Evolutionary conservation across 106 monocot species (phyloP).

Genomic region (Platanthera zijinensis): DNA sequence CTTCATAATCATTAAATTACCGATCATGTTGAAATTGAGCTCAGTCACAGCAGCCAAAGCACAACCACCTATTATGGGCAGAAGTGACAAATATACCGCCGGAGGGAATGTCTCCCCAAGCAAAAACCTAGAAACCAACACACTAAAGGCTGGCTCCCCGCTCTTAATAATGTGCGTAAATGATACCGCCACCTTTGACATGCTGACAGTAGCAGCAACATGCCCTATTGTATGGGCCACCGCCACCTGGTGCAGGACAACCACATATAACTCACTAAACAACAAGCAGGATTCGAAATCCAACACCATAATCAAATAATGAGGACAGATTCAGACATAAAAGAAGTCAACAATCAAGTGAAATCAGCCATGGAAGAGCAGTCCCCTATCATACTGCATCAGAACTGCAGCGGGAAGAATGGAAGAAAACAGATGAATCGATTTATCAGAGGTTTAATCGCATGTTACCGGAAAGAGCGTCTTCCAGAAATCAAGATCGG

Average conservation of each 20-base stretch:
- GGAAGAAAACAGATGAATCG: not conserved
- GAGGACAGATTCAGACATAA: not conserved
- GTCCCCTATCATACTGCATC: too few relatives aligned
- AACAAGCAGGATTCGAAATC: not conserved
- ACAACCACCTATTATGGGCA: conserved; percentile 91
- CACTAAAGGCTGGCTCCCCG: conserved; percentile 71
- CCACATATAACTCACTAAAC: not conserved
- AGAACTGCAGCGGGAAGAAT: too few relatives aligned
- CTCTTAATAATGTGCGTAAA: conserved; percentile 74
- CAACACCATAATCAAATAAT: not conserved
- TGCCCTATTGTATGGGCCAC: conserved; percentile 62
- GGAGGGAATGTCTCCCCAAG: conserved; percentile 72
- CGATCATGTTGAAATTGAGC: conserved; percentile 84
- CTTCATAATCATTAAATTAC: conserved; percentile 17
- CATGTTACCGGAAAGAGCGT: conserved; percentile 62
- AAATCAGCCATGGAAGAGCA: not conserved
- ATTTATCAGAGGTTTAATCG: not conserved
- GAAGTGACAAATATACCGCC: conserved; percentile 46
- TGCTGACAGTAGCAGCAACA: conserved; percentile 64
- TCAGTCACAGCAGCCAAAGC: conserved; percentile 77
- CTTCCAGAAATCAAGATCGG: conserved; percentile 79
- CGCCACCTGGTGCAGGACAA: conserved; percentile 25
- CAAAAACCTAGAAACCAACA: conserved; percentile 64
- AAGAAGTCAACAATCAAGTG: not conserved
- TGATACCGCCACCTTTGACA: conserved; percentile 70